Conservation (phyloP, 2,329 filamentous ascomycete species). For the Helotiales sp. region DNA sequence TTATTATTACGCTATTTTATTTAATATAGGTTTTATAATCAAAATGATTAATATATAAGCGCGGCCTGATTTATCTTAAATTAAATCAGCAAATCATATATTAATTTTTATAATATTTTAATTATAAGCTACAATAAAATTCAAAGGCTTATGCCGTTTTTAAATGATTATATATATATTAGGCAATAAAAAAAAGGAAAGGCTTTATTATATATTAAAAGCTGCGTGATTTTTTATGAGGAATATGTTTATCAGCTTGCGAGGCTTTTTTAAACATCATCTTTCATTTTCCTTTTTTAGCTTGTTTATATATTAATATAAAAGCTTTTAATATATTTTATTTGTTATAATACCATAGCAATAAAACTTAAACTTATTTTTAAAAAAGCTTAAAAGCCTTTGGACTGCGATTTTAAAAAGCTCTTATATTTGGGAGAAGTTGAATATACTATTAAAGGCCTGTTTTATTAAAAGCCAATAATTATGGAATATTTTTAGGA, state of each 20-base stretch:
- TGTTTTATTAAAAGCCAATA: not conserved
- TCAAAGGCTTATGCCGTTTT: not conserved
- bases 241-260: not conserved
- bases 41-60: not conserved
- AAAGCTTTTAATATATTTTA: not conserved
- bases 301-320: not conserved
- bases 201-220: not conserved
- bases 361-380: not conserved
- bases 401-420: not conserved
- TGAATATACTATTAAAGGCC: not conserved
- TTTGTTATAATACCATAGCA: not conserved
- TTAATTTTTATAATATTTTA: not conserved
- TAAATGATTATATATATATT: not conserved
- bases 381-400: not conserved
- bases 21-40: constrained; percentile 3
- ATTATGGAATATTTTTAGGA: not conserved
- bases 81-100: not conserved
- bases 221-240: not conserved
- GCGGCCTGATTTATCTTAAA: not conserved
- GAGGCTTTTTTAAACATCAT: not conserved
- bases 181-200: not conserved
- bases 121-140: not conserved
- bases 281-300: not conserved
- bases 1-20: not conserved
- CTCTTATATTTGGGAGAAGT: not conserved